Conservation (phyloP, 2,329 filamentous ascomycete genomes). For the Paramyrothecium roridum region DNA sequence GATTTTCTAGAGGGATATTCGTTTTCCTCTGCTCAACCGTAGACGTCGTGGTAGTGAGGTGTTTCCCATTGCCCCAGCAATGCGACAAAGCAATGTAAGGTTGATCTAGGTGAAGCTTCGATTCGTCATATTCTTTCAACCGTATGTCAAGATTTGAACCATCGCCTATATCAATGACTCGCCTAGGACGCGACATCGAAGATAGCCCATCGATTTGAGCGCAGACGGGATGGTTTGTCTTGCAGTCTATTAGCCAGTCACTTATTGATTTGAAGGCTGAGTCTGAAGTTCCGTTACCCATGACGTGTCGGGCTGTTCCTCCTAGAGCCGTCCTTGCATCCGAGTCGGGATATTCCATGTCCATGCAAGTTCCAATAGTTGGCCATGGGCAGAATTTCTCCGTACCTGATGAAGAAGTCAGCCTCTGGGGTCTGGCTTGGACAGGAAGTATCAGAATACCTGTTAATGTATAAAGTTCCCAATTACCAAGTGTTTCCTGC, state of each 20-base stretch:
- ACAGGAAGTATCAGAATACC: no score
- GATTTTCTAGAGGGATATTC: constrained; percentile 11
- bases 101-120: not conserved
- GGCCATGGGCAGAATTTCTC: constrained; percentile 11
- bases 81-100: constrained; percentile 17
- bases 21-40: constrained; percentile 12
- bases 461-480: not conserved
- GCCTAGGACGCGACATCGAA: constrained; percentile 10
- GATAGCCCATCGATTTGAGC: constrained; percentile 7
- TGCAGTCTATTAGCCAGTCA: constrained; percentile 13
- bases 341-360: constrained; percentile 5
- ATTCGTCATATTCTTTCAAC: constrained; percentile 10
- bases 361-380: constrained; percentile 12
- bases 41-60: constrained; percentile 6
- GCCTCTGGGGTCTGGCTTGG: no score
- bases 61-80: constrained; percentile 14
- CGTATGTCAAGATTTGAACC: constrained; percentile 12
- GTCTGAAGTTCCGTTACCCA: constrained; percentile 8
- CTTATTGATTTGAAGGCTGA: constrained; percentile 10
- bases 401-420: not conserved
- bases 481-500: not conserved
- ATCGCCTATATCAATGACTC: constrained; percentile 14
- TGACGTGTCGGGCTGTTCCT: constrained; percentile 10
- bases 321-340: constrained; percentile 5
- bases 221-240: constrained; percentile 9